Evolutionary conservation across 306 rosid species (phyloP), one percentile per base, ranked within the genome.

Genomic region (Canavalia gladiata): DNA sequence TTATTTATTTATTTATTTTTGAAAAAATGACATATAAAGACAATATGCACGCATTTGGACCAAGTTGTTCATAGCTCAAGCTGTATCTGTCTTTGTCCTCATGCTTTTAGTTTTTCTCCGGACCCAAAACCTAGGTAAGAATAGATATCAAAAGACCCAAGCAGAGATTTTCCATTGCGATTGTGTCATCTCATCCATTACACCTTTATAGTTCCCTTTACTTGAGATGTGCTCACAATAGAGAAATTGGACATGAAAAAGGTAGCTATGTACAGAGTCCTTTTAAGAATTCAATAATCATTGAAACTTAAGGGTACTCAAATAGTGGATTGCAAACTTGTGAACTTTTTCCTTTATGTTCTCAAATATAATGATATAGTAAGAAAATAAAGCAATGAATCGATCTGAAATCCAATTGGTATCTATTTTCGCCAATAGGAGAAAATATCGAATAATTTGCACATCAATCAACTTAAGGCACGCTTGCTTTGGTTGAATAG

Each of bases 191-290:
- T 55, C 37, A 60, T 2, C 30, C 42, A n/a, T 46, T 78, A 45
- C 82, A 49, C 78, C 46, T 56, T 80, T 70, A 56, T 47, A 50
- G 46, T 55, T 73, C 76, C 70, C 30, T 9, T 41, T 18, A 45
- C 1, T n/a, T 76, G 67, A 52, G 31, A 56, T 72, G 55, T 8
- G 34, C 42, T 31, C 52, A 8, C 18, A 37, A 54, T 34, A 67
- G 33, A 54, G 74, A 64, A 56, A 2, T 2, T 41, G 30, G 28
- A 35, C 31, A 64, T 64, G 34, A 42, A 8, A 68, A 68, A 74
- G 4, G 57, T 1, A 39, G 4, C 0, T 6, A 18, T 18, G 25
- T 18, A 18, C 25, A 10, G 54, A 34, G 47, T 66, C 18, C n/a
- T 55, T 78, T 31, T 56, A n/a, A 72, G 25, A 18, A 18, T 18